These are phyloP conservation scores for Pseudofabraea citricarpa DNA, from an alignment of 2,329 filamentous ascomycete species.

Conservation along the genomic window DNA sequence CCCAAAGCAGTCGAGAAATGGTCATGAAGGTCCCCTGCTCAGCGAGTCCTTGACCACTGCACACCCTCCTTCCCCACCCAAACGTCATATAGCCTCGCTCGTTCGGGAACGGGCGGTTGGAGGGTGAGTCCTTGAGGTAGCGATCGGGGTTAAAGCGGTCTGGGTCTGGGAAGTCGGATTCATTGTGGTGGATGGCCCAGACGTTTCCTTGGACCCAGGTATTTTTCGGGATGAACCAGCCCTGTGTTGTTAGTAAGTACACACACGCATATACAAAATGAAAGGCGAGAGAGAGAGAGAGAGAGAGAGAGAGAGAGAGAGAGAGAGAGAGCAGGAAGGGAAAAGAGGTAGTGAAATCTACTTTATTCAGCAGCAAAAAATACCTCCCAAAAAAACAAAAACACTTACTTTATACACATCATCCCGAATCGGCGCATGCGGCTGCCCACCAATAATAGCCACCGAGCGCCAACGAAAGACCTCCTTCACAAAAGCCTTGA, in stretches of 20 bases:
- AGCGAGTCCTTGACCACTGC: constrained; percentile 50
- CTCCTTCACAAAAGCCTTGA: constrained; percentile 36
- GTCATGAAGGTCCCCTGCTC: constrained; percentile 41
- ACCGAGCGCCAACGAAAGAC: constrained; percentile 36
- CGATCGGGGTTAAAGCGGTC: constrained; percentile 37
- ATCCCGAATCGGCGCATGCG: constrained; percentile 26
- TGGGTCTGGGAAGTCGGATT: constrained; percentile 33
- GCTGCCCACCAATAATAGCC: constrained; percentile 15
- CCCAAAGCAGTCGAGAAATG: constrained; percentile 46
- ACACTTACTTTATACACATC: constrained; percentile 19
- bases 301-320: too few species aligned
- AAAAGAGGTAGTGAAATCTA: too few species aligned
- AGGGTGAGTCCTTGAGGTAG: constrained; percentile 15
- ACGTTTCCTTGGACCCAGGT: constrained; percentile 31
- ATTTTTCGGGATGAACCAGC: constrained; percentile 32
- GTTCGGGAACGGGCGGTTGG: constrained; percentile 1
- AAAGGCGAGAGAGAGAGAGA: too few species aligned
- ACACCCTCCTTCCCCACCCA: constrained; percentile 39
- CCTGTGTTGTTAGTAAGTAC: too few species aligned
- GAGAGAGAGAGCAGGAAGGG: too few species aligned
- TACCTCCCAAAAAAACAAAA: too few species aligned
- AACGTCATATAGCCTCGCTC: constrained; percentile 27
- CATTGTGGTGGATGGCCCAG: constrained; percentile 29
- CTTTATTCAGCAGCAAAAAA: too few species aligned
- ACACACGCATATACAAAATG: too few species aligned